Evolutionary conservation across 2,329 filamentous ascomycete genomes (phyloP), one percentile per base, ranked within the genome.

Genomic region (Plectosphaerella sp.): DNA sequence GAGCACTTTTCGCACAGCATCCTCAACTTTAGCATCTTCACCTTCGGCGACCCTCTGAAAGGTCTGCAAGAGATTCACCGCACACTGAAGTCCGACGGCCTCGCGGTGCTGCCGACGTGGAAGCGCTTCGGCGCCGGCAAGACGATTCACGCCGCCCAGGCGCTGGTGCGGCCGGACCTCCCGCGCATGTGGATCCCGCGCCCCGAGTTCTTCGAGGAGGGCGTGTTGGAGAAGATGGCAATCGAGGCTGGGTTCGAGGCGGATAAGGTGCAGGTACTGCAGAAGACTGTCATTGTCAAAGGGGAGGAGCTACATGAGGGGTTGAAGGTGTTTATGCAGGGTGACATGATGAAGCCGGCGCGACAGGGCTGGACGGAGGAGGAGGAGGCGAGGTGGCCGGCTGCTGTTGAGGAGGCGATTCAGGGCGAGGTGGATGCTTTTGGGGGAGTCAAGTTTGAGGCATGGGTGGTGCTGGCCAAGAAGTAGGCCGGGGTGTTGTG

Each of bases 21-120:
- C 49, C 73, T 66, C 6, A 72, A 70, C 58, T 66, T 73, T 33
- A 70, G 66, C 9, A 62, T 74, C 42, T 60, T 72, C 51, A 69
- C 71, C 56, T 69, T 67, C 41, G 35, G 52, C 0, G 58, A 62
- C 50, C 62, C 64, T 0, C 54, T 63, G 4, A 61, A 59, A 24
- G 71, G 66, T 36, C 65, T 68, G 0, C 61, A 56, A 11, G 70
- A 73, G 51, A 64, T 73, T 25, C 59, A 62, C 52, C 64, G 72
- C 35, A 73, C 70, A 0, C 62, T 74, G 1, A 59, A 62, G 39
- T 62, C 65, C 1, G 67, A 63, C 25, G 70, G 72, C 2, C 58
- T 59, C 1, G 71, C 71, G 3, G 54, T 71, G 1, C 63, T 72
- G 3, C 72, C 70, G 3, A 46, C 48, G 6, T 64, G 63, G 63